A percentile compares a stretch with the other conserved stretches of the same genome.
Conservation (phyloP, 2,329 filamentous ascomycete genomes). For the Cladophialophora immunda region DNA sequence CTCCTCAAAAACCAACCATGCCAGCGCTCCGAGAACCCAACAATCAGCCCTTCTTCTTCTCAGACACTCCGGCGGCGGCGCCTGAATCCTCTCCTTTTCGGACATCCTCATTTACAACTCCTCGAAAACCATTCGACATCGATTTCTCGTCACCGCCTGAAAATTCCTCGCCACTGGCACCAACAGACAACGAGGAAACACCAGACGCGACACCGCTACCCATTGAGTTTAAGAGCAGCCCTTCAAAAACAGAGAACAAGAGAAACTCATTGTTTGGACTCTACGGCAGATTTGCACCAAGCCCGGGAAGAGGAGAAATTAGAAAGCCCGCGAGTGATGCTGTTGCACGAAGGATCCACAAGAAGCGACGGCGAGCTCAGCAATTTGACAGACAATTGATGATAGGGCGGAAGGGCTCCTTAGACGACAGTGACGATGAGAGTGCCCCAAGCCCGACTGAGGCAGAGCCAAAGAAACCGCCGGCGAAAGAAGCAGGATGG, state of each 20-base stretch:
- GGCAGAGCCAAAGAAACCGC: conserved; percentile 25
- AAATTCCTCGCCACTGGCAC: conserved; percentile 56
- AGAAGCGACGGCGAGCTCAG: conserved; percentile 58
- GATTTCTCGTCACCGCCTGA: conserved; percentile 59
- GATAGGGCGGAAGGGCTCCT: conserved; percentile 47
- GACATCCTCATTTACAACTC: conserved; percentile 58
- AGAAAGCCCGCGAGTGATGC: conserved; percentile 58
- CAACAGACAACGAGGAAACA: conserved; percentile 58
- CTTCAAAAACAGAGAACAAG: conserved; percentile 42
- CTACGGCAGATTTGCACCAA: conserved; percentile 55
- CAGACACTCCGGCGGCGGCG: conserved; percentile 46
- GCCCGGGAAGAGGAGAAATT: conserved; percentile 72
- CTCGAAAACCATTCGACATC: conserved; percentile 54
- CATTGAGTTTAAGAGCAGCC: conserved; percentile 38
- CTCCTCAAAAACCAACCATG: conserved; percentile 58
- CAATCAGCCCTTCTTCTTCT: conserved; percentile 61
- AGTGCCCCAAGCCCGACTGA: conserved; percentile 45
- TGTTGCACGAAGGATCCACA: conserved; percentile 56
- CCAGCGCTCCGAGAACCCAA: conserved; percentile 60
- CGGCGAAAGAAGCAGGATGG: conserved; percentile 40
- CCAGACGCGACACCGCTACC: conserved; percentile 49
- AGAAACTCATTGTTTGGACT: conserved; percentile 53
- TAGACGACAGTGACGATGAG: conserved; percentile 54
- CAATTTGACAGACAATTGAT: conserved; percentile 54
- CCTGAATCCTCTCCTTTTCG: conserved; percentile 49